Evolutionary conservation across 1,139 yeast species (phyloP).

Genomic region (Pneumocystis sp.): DNA sequence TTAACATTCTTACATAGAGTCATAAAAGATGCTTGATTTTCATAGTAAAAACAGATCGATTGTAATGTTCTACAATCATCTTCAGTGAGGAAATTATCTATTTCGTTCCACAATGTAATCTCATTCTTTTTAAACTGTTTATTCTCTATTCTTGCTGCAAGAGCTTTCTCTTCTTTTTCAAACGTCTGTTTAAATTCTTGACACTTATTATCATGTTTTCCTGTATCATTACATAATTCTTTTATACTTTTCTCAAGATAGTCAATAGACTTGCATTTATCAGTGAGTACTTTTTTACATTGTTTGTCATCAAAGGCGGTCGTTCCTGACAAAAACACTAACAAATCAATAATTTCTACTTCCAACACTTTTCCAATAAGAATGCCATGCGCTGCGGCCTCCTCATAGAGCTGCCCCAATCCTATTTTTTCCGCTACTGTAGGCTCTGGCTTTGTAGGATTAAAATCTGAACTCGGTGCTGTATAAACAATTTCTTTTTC

Average conservation of each 20-base stretch:
- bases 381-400: not conserved
- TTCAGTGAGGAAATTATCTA: too few relatives aligned
- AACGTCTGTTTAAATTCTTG: too few relatives aligned
- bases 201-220: not conserved
- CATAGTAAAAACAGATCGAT: too few relatives aligned
- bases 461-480: not conserved
- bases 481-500: not conserved
- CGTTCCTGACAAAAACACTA: not conserved
- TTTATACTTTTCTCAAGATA: not conserved
- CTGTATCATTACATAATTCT: not conserved
- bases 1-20: too few relatives aligned
- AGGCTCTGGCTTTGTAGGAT: not conserved
- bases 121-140: too few relatives aligned
- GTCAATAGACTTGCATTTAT: not conserved
- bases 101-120: too few relatives aligned
- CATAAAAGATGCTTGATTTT: too few relatives aligned
- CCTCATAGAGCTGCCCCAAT: not conserved
- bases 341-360: not conserved
- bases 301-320: too few relatives aligned
- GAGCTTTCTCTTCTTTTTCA: not conserved
- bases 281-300: not conserved
- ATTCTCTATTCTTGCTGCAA: not conserved
- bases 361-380: not conserved
- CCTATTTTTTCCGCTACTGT: not conserved
- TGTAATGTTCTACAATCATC: too few relatives aligned